A percentile compares a stretch with the other conserved stretches of the same genome.
Conservation (phyloP, 192 early-diverging fungal species). For the Geranomyces michiganensis region DNA sequence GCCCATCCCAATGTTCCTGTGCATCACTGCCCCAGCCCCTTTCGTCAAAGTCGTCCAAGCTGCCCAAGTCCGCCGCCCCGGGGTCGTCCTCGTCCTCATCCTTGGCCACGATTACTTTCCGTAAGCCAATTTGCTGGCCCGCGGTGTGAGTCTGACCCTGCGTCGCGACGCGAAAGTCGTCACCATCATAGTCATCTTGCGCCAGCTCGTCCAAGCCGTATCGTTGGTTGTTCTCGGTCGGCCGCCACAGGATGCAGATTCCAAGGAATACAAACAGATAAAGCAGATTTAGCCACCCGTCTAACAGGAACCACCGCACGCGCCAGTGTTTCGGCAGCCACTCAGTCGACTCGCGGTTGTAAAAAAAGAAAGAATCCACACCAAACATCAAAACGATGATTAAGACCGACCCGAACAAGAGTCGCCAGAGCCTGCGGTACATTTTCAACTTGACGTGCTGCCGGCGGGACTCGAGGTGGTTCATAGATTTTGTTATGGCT, state of each 20-base stretch:
- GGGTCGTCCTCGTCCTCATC: slow-evolving; percentile 38
- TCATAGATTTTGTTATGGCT: slow-evolving; percentile 72
- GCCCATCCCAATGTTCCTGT: background rate
- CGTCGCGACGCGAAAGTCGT: slow-evolving; percentile 14
- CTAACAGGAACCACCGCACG: slow-evolving; percentile 88
- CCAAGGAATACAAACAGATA: slow-evolving; percentile 79
- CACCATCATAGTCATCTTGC: slow-evolving; percentile 67
- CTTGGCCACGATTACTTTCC: slow-evolving; percentile 16
- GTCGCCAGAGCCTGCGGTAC: slow-evolving; percentile 78
- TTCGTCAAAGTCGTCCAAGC: slow-evolving; percentile 11
- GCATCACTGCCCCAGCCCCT: slow-evolving; percentile 20
- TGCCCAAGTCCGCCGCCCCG: slow-evolving; percentile 14
- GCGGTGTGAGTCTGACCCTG: background rate
- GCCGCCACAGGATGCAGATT: slow-evolving; percentile 89
- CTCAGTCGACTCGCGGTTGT: slow-evolving; percentile 59
- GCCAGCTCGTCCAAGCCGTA: slow-evolving; percentile 87
- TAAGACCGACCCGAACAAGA: slow-evolving; percentile 76
- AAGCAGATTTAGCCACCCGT: slow-evolving; percentile 89
- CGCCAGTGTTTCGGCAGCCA: slow-evolving; percentile 82
- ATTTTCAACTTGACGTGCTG: slow-evolving; percentile 90
- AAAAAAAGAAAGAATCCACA: slow-evolving; percentile 70
- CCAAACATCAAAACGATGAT: slow-evolving; percentile 79
- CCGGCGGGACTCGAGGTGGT: slow-evolving; percentile 72
- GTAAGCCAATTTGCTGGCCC: slow-evolving; percentile 25
- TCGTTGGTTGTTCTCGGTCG: slow-evolving; percentile 87